These are phyloP conservation scores for Podaxis sp. DNA, from an alignment of 768 basidiomycete species.

Conservation along the genomic window DNA sequence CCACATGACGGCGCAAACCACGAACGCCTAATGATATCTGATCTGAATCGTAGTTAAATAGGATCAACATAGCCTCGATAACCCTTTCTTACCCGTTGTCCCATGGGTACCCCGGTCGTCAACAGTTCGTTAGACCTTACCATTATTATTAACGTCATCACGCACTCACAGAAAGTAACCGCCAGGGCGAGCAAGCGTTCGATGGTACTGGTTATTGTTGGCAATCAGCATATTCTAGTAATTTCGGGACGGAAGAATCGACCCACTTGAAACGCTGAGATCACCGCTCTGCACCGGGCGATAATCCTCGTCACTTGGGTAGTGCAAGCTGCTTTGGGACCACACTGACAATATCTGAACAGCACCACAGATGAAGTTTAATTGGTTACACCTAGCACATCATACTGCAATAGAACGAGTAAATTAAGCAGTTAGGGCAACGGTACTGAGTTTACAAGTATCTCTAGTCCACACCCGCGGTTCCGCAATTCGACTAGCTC, in stretches of 20 bases:
- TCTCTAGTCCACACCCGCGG: not conserved
- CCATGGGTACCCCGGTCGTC: constrained; percentile 29
- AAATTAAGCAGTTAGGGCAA: too few species aligned
- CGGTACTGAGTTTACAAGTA: too few species aligned
- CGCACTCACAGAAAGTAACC: constrained; percentile 35
- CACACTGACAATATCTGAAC: too few species aligned
- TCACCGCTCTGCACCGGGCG: too few species aligned
- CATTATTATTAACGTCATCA: not conserved
- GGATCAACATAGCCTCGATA: not conserved
- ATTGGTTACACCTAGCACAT: too few species aligned
- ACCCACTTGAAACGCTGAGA: constrained; percentile 34
- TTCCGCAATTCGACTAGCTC: not conserved
- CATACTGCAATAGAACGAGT: too few species aligned
- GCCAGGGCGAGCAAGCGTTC: constrained; percentile 30
- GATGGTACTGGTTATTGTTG: constrained; percentile 25
- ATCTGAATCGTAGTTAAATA: constrained; percentile 19
- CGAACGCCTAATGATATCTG: constrained; percentile 36
- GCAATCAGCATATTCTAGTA: not conserved
- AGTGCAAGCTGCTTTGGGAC: too few species aligned
- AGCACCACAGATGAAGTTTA: too few species aligned
- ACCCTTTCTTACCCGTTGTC: constrained; percentile 23
- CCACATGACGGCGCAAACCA: constrained; percentile 34
- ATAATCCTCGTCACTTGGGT: too few species aligned
- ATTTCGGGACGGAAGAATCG: not conserved
- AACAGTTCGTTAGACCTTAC: not conserved